Base-by-base conservation (phyloP, 306 rosid species). In the Fragaria ananassa region DNA sequence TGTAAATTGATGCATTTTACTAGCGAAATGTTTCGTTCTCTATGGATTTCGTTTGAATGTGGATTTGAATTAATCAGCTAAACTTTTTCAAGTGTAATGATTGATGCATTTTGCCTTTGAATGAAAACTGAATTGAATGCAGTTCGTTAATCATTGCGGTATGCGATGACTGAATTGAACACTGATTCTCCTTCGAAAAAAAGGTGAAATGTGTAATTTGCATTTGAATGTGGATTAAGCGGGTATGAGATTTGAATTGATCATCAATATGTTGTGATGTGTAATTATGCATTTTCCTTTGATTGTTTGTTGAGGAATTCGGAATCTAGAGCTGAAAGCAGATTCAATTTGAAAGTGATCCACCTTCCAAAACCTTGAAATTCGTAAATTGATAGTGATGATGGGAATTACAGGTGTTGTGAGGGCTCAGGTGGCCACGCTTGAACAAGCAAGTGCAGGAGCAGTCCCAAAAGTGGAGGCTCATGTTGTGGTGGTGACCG, bases 401-500 rank as follows among this genome's bases (percentile, higher is more conserved):
- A 10, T 72, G 65, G 35, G 41, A 41, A 12, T 17, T 71, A 74
- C 86, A 91, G 98, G 88, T 72, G 75, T 80, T 71, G 78, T 91
- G 80, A 91, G 88, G 87, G 92, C 96, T 57, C 93, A 93, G 84
- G 92, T 88, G 79, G 92, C 94, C 27, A 88, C 93, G 5, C 76
- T 89, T 45, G 93, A 80, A 45, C 85, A 89, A 68, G 87, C 92
- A 31, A 88, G 81, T 76, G 27, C 86, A 9, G 89, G 77, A 84
- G 85, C 81, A 23, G 76, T 42, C 49, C 79, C 54, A 82, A 84
- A 82, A 44, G 90, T 86, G 84, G 96, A 91, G 84, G 80, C 93
- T 79, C 98, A 97, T 31, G 98, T 91, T 73, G 98, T 85, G 9
- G 80, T 93, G 45, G 97, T 93, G 66, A 93, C 98, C 5, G 98